phyloP scores from a whole-genome alignment of 331 rosid genomes.

The Dryas integrifolia region DNA sequence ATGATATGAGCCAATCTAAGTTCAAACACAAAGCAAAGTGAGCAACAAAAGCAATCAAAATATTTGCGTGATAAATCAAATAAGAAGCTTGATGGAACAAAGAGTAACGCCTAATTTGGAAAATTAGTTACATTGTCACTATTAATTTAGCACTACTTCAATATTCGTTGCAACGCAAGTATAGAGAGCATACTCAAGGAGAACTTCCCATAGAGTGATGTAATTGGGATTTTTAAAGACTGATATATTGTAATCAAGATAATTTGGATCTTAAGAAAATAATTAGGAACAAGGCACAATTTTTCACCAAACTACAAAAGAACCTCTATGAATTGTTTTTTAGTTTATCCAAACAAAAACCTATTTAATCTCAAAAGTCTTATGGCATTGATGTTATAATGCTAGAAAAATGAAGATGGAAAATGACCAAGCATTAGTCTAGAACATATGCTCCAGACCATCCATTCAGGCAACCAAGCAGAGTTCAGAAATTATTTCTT shows the following conservation, averaged over 20 bases:
- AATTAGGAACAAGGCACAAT: background rate
- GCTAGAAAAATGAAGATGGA: background rate
- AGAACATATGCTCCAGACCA: background rate
- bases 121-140: background rate
- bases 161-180: background rate
- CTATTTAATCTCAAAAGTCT: background rate
- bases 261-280: background rate
- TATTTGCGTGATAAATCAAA: conserved; percentile 13
- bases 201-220: background rate
- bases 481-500: background rate
- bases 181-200: background rate
- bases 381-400: too few relatives aligned
- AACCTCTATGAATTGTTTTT: background rate
- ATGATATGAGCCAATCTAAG: conserved; percentile 94
- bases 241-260: background rate
- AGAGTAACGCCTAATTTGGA: conserved; percentile 6
- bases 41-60: conserved; percentile 24
- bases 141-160: background rate
- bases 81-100: background rate
- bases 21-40: conserved; percentile 38
- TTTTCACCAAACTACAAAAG: background rate
- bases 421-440: background rate
- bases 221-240: conserved; percentile 3
- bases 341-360: background rate
- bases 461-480: background rate